Evolutionary conservation across 2,329 filamentous ascomycete species (phyloP).

Genomic region (Aspergillus ochraceus): DNA sequence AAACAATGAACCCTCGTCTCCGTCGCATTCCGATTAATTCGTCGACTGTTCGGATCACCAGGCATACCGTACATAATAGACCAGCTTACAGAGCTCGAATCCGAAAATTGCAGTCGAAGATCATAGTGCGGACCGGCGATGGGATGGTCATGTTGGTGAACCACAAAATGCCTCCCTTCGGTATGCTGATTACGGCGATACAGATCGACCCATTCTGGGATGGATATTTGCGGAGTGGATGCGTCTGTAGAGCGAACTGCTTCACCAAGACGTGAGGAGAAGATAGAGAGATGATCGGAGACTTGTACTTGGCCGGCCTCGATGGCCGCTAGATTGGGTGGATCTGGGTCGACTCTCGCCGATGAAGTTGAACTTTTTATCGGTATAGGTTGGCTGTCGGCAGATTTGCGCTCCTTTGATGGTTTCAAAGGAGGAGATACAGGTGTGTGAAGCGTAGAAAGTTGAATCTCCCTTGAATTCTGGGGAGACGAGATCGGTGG

Average conservation of each 20-base stretch:
- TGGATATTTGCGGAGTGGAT: constrained; percentile 35
- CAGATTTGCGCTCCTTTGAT: background rate
- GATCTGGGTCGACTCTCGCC: background rate
- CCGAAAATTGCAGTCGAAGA: constrained; percentile 68
- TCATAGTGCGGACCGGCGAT: constrained; percentile 69
- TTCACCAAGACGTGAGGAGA: constrained; percentile 43
- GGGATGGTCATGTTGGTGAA: constrained; percentile 74
- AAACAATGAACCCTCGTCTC: constrained; percentile 63
- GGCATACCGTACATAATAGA: constrained; percentile 65
- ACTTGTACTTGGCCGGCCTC: constrained; percentile 53
- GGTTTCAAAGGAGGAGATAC: constrained; percentile 29
- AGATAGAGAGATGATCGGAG: constrained; percentile 51
- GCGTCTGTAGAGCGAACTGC: constrained; percentile 24
- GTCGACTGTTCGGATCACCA: constrained; percentile 56
- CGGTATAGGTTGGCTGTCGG: background rate
- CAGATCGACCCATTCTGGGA: constrained; percentile 45
- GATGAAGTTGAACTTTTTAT: background rate
- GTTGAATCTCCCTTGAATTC: background rate
- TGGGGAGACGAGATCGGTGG: background rate
- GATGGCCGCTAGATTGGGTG: constrained; percentile 43
- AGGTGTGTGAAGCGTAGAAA: constrained; percentile 21
- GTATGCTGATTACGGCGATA: constrained; percentile 50
- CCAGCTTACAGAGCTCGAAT: constrained; percentile 64
- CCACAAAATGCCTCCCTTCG: constrained; percentile 61
- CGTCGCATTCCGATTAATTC: constrained; percentile 60